Conservation (phyloP, 352 stramenopile genomes). For the Pythium folliculosum region DNA sequence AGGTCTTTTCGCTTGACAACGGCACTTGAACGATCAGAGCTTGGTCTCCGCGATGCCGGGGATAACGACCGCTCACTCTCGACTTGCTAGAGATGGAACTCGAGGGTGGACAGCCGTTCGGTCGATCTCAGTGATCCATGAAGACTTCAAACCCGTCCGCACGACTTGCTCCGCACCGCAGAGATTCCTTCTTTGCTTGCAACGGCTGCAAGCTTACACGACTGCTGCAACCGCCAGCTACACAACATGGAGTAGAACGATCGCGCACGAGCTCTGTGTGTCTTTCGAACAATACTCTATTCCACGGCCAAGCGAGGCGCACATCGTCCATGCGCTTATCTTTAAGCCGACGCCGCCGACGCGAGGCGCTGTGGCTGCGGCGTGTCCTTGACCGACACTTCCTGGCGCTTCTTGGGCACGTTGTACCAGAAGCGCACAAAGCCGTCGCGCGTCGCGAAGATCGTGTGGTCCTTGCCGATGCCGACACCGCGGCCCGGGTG, state of each 20-base stretch:
- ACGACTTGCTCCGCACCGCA: too few species aligned
- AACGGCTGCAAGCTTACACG: too few species aligned
- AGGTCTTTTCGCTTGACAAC: too few species aligned
- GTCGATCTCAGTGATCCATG: too few species aligned
- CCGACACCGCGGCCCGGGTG: conserved; percentile 93
- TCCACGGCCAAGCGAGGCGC: not conserved
- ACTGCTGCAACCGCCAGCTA: too few species aligned
- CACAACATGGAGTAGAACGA: not conserved
- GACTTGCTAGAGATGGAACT: too few species aligned
- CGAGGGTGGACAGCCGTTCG: too few species aligned
- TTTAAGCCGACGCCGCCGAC: conserved; percentile 19
- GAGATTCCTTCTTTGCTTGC: too few species aligned
- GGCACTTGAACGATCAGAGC: too few species aligned
- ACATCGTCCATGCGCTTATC: conserved; percentile 3
- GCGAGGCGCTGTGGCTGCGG: conserved; percentile 51
- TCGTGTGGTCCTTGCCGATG: conserved; percentile 93
- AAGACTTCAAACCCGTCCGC: too few species aligned
- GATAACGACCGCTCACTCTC: too few species aligned
- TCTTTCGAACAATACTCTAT: conserved; percentile 27
- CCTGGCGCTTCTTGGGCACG: conserved; percentile 78
- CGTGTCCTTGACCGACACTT: conserved; percentile 84
- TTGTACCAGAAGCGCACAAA: conserved; percentile 93
- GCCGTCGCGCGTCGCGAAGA: conserved; percentile 88
- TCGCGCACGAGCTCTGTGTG: not conserved
- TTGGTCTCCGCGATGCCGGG: too few species aligned